A percentile compares a stretch with the other conserved stretches of the same genome.
These are phyloP conservation scores for Apiospora malaysiana DNA, from an alignment of 2,329 filamentous ascomycete species.

Conservation along the genomic window DNA sequence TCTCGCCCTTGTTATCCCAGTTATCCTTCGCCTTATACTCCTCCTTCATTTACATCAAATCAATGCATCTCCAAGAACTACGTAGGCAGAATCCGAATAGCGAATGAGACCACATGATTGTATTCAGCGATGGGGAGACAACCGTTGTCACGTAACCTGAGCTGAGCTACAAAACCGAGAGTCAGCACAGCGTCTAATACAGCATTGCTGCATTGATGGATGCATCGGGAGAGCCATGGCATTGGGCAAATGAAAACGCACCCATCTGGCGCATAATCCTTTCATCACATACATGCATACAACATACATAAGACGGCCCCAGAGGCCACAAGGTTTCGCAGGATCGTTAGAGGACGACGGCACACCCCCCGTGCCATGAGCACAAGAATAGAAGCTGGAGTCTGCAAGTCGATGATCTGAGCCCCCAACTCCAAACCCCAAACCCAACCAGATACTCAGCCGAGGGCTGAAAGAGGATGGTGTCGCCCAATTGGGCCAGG, in stretches of 20 bases:
- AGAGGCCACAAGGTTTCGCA: not conserved
- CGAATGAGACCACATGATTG: not conserved
- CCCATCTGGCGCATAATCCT: constrained; percentile 12
- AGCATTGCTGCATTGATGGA: not conserved
- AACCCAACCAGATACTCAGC: not conserved
- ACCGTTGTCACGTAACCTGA: not conserved
- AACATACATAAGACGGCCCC: not conserved
- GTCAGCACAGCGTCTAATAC: not conserved
- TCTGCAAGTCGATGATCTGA: not conserved
- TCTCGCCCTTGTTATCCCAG: not conserved
- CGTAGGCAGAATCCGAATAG: no score
- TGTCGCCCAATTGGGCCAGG: not conserved
- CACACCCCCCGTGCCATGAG: not conserved
- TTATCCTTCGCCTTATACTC: not conserved
- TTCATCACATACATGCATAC: not conserved
- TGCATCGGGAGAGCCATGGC: not conserved
- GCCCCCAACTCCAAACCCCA: constrained; percentile 5
- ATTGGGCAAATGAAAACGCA: constrained; percentile 9
- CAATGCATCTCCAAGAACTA: not conserved
- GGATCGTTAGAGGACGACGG: not conserved
- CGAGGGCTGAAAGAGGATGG: constrained; percentile 4
- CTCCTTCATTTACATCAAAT: not conserved
- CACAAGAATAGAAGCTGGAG: constrained; percentile 12
- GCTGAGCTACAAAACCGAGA: not conserved
- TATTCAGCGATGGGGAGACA: not conserved